phyloP scores from a whole-genome alignment of 148 eudicot genomes.

The Rheum nobile region DNA sequence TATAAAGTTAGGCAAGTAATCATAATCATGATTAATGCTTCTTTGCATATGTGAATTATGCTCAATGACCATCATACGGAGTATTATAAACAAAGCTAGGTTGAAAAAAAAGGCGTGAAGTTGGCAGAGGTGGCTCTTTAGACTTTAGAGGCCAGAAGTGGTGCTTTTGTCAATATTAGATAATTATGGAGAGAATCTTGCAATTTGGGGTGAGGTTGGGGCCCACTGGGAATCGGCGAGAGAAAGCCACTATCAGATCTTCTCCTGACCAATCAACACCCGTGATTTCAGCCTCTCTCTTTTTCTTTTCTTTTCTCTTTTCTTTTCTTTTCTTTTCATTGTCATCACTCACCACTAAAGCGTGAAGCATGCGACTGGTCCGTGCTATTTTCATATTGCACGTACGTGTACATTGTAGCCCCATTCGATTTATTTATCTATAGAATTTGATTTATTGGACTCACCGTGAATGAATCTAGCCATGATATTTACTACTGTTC shows the following conservation, averaged over 20 bases:
- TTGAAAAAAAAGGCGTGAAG: too few relatives aligned
- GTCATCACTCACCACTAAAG: neutral
- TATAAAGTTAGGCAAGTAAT: neutral
- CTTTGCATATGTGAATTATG: neutral
- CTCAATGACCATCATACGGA: neutral
- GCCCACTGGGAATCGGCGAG: neutral
- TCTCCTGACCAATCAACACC: neutral
- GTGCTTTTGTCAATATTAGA: neutral
- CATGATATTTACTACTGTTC: too few relatives aligned
- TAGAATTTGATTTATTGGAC: too few relatives aligned
- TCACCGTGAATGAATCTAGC: too few relatives aligned
- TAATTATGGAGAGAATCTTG: neutral
- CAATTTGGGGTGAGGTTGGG: neutral
- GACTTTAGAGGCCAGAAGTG: neutral
- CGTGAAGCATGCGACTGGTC: neutral
- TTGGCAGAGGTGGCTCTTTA: neutral
- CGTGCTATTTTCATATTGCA: neutral
- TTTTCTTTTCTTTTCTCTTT: neutral
- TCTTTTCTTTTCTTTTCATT: neutral
- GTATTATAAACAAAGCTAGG: too few relatives aligned
- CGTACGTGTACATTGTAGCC: too few relatives aligned
- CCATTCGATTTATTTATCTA: too few relatives aligned
- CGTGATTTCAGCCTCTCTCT: neutral
- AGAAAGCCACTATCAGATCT: neutral
- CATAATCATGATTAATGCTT: neutral